These are phyloP conservation scores for Ogataea wickerhamii DNA, from an alignment of 805 yeast genomes.

Conservation along the genomic window DNA sequence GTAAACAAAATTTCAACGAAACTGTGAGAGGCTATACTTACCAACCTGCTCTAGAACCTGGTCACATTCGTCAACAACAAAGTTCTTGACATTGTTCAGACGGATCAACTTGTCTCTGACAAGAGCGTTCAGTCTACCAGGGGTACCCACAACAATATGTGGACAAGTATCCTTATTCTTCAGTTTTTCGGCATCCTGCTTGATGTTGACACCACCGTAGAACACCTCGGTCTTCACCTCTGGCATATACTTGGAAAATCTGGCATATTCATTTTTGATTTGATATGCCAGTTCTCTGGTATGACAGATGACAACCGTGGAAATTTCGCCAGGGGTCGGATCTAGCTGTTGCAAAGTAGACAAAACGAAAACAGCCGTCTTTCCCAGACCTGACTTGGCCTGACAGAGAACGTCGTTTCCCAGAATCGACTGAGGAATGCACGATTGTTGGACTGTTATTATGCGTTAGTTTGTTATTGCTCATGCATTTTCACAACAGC, in stretches of 20 bases:
- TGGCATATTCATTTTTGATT: constrained; percentile 93
- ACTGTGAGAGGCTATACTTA: constrained; percentile 17
- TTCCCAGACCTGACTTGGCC: constrained; percentile 99
- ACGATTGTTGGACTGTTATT: constrained; percentile 83
- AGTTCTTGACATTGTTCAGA: constrained; percentile 84
- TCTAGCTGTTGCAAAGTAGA: constrained; percentile 96
- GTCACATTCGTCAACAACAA: constrained; percentile 98
- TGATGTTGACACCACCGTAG: constrained; percentile 90
- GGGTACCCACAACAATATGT: constrained; percentile 95
- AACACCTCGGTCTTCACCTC: constrained; percentile 95
- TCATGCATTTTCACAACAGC: no score
- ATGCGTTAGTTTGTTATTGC: no score
- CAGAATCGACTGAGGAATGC: constrained; percentile 95
- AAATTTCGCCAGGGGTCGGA: constrained; percentile 95
- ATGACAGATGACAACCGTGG: constrained; percentile 93
- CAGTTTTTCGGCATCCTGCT: constrained; percentile 80
- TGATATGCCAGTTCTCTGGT: constrained; percentile 99
- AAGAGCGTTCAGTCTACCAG: constrained; percentile 94
- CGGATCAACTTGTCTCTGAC: constrained; percentile 88
- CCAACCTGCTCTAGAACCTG: constrained; percentile 74
- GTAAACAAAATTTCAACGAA: not conserved
- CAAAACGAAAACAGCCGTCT: constrained; percentile 95
- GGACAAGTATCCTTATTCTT: constrained; percentile 93
- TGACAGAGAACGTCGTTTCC: constrained; percentile 98
- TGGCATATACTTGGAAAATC: constrained; percentile 98